Evolutionary conservation across 202 grass and related monocot species (phyloP).

Genomic region (Saccharum hybrid): DNA sequence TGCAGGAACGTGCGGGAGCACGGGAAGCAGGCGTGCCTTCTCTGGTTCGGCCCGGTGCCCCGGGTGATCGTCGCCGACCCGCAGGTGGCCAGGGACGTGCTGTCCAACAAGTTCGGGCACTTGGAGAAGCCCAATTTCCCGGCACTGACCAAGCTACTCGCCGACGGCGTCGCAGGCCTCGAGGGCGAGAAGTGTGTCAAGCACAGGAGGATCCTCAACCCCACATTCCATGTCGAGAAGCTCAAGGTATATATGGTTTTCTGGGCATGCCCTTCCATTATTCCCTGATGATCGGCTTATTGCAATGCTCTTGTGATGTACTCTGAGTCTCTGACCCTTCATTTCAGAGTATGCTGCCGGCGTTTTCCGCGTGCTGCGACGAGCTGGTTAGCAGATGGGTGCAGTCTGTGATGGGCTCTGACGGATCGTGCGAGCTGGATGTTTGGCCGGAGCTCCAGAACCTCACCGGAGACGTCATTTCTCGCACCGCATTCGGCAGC

Average conservation of each 20-base stretch:
- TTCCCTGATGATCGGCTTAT: no score
- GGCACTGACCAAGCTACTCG: not conserved
- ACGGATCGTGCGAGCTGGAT: not conserved
- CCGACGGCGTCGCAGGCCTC: not conserved
- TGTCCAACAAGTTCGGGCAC: not conserved
- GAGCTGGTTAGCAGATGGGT: conserved; percentile 44
- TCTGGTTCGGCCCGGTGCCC: conserved; percentile 6
- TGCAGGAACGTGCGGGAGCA: not conserved
- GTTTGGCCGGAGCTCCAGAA: not conserved
- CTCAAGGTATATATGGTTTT: not conserved
- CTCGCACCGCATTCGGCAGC: not conserved
- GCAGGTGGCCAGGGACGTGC: not conserved
- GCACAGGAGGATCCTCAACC: conserved; percentile 10
- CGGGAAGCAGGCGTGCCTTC: not conserved
- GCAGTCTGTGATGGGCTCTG: not conserved
- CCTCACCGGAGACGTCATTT: not conserved
- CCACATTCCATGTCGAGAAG: conserved; percentile 5
- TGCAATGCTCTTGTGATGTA: no score
- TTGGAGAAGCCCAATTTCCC: conserved; percentile 6
- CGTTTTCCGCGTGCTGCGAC: not conserved
- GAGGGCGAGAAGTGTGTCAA: conserved; percentile 8
- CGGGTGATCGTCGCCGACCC: not conserved
- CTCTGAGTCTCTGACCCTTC: no score
- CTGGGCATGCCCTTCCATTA: not conserved
- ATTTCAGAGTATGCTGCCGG: no score